Evolutionary conservation across 331 rosid species (phyloP).

Genomic region (Acacia pycnantha): DNA sequence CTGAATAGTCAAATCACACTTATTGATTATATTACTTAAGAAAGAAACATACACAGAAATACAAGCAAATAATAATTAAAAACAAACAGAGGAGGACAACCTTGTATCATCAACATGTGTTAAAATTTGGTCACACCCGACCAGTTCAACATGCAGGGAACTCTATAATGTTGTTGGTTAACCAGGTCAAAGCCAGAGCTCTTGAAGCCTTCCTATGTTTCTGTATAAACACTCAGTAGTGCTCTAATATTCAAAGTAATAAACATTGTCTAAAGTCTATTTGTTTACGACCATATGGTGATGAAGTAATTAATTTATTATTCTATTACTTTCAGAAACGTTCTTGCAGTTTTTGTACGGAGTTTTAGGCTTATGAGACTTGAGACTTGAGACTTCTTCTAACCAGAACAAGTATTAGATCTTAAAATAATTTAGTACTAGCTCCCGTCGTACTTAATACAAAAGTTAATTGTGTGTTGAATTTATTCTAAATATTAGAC

Average conservation of each 20-base stretch:
- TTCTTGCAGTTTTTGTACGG: background rate
- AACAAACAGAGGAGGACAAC: background rate
- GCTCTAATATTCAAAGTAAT: background rate
- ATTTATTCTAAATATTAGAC: too few species aligned
- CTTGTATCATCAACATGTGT: background rate
- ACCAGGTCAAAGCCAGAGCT: background rate
- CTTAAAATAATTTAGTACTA: too few species aligned
- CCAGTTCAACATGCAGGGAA: background rate
- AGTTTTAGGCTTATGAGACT: background rate
- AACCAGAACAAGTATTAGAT: background rate
- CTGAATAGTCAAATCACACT: background rate
- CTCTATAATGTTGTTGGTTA: background rate
- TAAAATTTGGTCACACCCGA: background rate
- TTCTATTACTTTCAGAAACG: background rate
- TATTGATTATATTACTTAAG: background rate
- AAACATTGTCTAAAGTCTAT: background rate
- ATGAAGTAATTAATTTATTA: background rate
- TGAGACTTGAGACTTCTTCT: background rate
- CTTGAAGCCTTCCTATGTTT: background rate
- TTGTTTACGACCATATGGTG: background rate
- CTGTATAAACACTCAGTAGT: too few species aligned
- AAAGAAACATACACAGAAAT: background rate
- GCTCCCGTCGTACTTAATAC: rapidly evolving
- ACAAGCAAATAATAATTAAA: background rate
- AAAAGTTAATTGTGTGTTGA: too few species aligned